Evolutionary conservation across 768 basidiomycete genomes (phyloP).

Genomic region (Terana coerulea): DNA sequence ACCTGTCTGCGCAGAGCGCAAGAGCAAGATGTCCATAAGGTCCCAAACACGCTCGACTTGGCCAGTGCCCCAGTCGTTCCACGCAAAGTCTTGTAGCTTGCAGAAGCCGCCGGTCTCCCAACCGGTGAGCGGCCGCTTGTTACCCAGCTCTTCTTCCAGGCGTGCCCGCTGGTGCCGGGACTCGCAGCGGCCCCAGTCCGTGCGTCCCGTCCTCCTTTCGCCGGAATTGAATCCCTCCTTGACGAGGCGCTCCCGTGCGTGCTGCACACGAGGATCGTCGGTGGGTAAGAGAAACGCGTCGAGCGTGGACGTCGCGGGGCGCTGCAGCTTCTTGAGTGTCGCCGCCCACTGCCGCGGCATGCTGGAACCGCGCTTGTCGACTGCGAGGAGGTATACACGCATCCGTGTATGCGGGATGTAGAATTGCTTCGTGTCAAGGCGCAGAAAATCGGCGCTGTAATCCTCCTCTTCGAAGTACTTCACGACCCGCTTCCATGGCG

Average conservation of each 20-base stretch:
- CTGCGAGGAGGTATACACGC: conserved; percentile 82
- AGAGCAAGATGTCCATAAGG: conserved; percentile 85
- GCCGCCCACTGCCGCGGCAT: conserved; percentile 71
- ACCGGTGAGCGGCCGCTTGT: conserved; percentile 81
- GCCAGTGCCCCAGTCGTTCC: conserved; percentile 90
- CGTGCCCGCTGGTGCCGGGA: conserved; percentile 87
- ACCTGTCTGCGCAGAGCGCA: conserved; percentile 77
- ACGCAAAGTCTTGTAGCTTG: conserved; percentile 83
- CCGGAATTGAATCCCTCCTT: conserved; percentile 59
- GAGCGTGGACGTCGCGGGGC: conserved; percentile 84
- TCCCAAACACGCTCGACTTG: conserved; percentile 97
- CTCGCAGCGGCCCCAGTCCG: conserved; percentile 91
- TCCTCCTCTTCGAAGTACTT: conserved; percentile 69
- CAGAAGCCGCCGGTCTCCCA: conserved; percentile 95
- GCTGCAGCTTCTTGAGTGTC: conserved; percentile 58
- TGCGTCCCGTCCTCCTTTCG: conserved; percentile 68
- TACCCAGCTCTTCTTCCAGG: conserved; percentile 76
- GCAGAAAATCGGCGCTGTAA: conserved; percentile 67
- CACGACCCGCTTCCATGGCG: conserved; percentile 81
- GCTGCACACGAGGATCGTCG: conserved; percentile 89
- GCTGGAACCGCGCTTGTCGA: conserved; percentile 56
- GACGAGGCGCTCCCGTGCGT: conserved; percentile 81
- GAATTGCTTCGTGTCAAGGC: conserved; percentile 83
- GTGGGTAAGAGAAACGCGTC: conserved; percentile 90
- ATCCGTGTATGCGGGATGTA: conserved; percentile 96